Percentiles rank a stretch among this genome's conserved stretches.
phyloP scores from a whole-genome alignment of 2,329 filamentous ascomycete genomes.

The Aspergillus sp. region DNA sequence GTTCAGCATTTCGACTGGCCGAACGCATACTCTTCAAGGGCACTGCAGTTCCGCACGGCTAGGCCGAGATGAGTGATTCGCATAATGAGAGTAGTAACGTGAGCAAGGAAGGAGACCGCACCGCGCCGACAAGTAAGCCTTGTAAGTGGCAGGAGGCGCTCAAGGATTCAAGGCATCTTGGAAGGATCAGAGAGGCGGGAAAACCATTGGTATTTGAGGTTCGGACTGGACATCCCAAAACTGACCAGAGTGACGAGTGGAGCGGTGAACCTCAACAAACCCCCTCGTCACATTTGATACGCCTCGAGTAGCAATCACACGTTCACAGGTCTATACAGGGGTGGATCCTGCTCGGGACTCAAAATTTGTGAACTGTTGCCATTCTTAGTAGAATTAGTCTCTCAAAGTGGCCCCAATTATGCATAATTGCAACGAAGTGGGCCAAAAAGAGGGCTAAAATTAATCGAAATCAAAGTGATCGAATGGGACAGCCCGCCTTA shows the following conservation, averaged over 20 bases:
- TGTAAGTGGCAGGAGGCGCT: too few species aligned
- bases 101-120: too few species aligned
- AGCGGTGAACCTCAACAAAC: background rate
- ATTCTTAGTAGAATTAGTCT: conserved; percentile 12
- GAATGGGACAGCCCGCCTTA: conserved; percentile 15
- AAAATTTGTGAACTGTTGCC: background rate
- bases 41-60: too few species aligned
- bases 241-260: background rate
- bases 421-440: background rate
- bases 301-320: background rate
- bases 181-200: background rate
- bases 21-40: too few species aligned
- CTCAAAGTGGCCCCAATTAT: background rate
- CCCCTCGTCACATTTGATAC: conserved; percentile 1
- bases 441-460: background rate
- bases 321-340: too few species aligned
- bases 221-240: background rate
- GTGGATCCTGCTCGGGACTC: too few species aligned
- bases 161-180: background rate
- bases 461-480: conserved; percentile 11
- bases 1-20: too few species aligned
- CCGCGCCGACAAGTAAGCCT: too few species aligned
- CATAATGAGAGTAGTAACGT: too few species aligned
- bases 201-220: conserved; percentile 10
- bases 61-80: too few species aligned